A percentile compares a stretch with the other conserved stretches of the same genome.
Conservation (phyloP, 768 basidiomycete genomes). For the Macrolepiota dolichaula region DNA sequence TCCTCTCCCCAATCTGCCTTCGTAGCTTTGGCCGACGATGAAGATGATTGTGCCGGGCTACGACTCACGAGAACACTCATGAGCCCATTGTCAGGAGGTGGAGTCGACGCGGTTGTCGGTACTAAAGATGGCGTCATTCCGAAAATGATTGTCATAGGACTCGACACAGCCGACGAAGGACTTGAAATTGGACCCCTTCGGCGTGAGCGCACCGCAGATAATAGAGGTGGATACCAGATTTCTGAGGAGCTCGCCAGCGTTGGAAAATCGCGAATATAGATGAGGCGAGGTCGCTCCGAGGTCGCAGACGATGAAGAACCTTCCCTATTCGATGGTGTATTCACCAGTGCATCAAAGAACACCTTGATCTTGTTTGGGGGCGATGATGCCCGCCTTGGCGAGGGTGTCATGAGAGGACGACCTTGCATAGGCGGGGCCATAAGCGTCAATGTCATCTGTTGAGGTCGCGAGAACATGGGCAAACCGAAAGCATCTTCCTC, state of each 20-base stretch:
- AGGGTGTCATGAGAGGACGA: conserved; percentile 37
- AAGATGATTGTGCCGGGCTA: conserved; percentile 26
- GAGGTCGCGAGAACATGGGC: conserved; percentile 25
- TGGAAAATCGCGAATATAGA: conserved; percentile 82
- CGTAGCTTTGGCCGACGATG: conserved; percentile 29
- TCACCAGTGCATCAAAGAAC: conserved; percentile 79
- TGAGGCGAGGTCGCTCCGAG: conserved; percentile 54
- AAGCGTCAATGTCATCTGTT: conserved; percentile 41
- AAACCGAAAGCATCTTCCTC: conserved; percentile 27
- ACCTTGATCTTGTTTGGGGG: conserved; percentile 54
- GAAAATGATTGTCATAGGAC: conserved; percentile 82
- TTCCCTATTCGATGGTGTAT: conserved; percentile 30
- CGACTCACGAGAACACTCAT: conserved; percentile 46
- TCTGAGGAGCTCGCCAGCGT: conserved; percentile 70
- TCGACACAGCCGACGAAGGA: conserved; percentile 54
- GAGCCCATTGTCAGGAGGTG: conserved; percentile 29
- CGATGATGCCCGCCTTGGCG: conserved; percentile 38
- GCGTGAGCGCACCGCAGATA: conserved; percentile 74
- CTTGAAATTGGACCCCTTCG: conserved; percentile 63
- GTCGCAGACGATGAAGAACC: conserved; percentile 3
- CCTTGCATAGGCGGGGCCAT: conserved; percentile 33
- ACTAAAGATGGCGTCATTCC: conserved; percentile 63
- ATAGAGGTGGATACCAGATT: conserved; percentile 78
- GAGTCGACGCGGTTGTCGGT: neutral
- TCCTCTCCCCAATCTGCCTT: conserved; percentile 65